Base-by-base conservation (phyloP, 1,284 basidiomycete species). In the Cutaneotrichosporon sp. region DNA sequence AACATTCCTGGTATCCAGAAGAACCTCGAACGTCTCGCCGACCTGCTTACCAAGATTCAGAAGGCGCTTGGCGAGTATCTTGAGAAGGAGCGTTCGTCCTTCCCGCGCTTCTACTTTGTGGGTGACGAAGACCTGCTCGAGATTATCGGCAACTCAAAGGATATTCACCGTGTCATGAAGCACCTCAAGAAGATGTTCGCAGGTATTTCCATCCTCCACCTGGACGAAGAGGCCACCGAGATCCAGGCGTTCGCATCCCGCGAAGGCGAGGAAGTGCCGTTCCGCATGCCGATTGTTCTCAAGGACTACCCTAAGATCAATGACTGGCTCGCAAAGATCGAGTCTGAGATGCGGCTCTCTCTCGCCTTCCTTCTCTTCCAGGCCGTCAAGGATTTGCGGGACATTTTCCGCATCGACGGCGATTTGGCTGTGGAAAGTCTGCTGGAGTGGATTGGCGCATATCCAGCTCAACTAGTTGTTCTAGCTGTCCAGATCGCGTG, bases 121-220 rank as follows among this genome's bases (percentile, higher is more conserved):
- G 96, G 96, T 67, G 96, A 99, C 76, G 97, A 98, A 71, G 96
- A 99, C 71, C 76, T 99, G 60, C 82, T 99, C 57, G 96, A 98
- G 75, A 98, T 99, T 67, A 97, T 99, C 59, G 96, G 96, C 61
- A 98, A 98, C 78, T 94, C 90, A 80, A 98, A 97, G 76, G 96
- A 99, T 68, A 94, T 97, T 60, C 77, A 90, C 43, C 87, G 94
- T 26, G 90, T 97, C 72, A 90, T 96, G 86, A 97, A 97, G 68
- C 96, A 98, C 75, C 81, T 99, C 59, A 97, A 97, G 79, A 98
- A 98, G 82, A 98, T 99, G 96, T 99, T 98, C 74, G 96, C 96
- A 6, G 96, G 97, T 34, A 87, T 99, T 42, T 88, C 90, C 0
- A 90, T 89, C 0, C 81, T 98, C 57, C 81, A 80, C 62, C 79